Percentiles rank a stretch among this genome's conserved stretches.
These are phyloP conservation scores for Typha latifolia DNA, from an alignment of 176 grass and related monocot genomes.

Conservation along the genomic window DNA sequence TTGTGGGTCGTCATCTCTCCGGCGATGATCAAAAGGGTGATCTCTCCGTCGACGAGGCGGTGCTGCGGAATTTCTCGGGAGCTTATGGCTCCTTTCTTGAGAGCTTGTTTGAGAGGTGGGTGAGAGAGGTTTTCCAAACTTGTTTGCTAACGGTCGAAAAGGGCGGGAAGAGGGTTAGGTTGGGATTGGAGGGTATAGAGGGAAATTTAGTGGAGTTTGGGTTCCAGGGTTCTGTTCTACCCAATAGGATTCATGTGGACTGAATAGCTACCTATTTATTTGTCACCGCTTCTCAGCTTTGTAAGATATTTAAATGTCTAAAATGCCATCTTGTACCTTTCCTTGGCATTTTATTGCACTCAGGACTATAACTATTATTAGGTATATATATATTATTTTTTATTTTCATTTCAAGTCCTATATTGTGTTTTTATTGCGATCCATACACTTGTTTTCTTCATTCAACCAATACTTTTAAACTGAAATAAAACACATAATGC, in stretches of 20 bases:
- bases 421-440: no score
- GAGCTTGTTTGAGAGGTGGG: conserved; percentile 53
- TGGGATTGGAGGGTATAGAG: conserved; percentile 17
- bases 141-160: conserved; percentile 30
- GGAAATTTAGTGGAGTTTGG: conserved; percentile 28
- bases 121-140: conserved; percentile 46
- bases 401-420: no score
- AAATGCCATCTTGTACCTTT: neutral
- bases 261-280: conserved; percentile 6
- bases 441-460: no score
- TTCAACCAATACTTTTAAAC: no score
- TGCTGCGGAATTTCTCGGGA: conserved; percentile 23
- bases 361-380: neutral
- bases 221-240: conserved; percentile 67
- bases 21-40: neutral
- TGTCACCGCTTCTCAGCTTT: neutral
- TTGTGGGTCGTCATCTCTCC: neutral
- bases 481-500: no score
- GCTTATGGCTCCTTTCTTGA: conserved; percentile 39
- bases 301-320: neutral
- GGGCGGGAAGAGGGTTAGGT: conserved; percentile 46
- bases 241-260: conserved; percentile 49
- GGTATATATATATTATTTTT: no score
- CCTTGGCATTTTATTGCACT: neutral
- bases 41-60: conserved; percentile 31